Percentiles rank a stretch among this genome's conserved stretches.
Conservation (phyloP, 768 basidiomycete species). For the Amanita subjunquillea region DNA sequence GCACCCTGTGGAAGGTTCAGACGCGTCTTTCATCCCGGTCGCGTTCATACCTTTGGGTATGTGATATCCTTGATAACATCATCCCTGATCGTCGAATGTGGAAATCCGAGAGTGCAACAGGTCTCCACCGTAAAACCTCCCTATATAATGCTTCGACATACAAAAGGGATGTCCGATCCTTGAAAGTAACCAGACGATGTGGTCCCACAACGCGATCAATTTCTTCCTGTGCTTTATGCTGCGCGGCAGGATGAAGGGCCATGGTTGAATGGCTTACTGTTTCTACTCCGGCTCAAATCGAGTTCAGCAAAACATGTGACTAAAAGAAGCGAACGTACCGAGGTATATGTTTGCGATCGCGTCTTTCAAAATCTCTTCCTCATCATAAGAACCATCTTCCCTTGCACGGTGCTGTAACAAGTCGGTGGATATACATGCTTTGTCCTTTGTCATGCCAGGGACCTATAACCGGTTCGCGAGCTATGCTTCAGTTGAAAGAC, state of each 20-base stretch:
- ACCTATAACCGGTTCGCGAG: background rate
- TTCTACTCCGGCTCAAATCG: background rate
- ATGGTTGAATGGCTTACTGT: background rate
- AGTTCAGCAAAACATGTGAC: background rate
- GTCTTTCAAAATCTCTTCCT: background rate
- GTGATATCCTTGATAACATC: constrained; percentile 1
- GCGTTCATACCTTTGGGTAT: constrained; percentile 3
- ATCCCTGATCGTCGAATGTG: background rate
- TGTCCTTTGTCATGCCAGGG: background rate
- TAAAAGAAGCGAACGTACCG: background rate
- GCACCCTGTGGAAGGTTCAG: background rate
- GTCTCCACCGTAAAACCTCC: constrained; percentile 6
- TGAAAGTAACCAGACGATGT: constrained; percentile 4
- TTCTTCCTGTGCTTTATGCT: constrained; percentile 7
- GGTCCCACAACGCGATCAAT: constrained; percentile 8
- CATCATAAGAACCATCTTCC: background rate
- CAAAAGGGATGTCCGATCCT: constrained; percentile 3
- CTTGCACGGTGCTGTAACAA: background rate
- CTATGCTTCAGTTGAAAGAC: background rate
- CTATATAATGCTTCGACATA: constrained; percentile 6
- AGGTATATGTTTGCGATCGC: background rate
- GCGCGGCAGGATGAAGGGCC: constrained; percentile 7
- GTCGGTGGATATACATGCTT: background rate
- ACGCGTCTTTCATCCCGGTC: background rate
- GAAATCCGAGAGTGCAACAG: background rate